Base-by-base conservation (phyloP, 768 basidiomycete genomes). In the Boletellus ananas region DNA sequence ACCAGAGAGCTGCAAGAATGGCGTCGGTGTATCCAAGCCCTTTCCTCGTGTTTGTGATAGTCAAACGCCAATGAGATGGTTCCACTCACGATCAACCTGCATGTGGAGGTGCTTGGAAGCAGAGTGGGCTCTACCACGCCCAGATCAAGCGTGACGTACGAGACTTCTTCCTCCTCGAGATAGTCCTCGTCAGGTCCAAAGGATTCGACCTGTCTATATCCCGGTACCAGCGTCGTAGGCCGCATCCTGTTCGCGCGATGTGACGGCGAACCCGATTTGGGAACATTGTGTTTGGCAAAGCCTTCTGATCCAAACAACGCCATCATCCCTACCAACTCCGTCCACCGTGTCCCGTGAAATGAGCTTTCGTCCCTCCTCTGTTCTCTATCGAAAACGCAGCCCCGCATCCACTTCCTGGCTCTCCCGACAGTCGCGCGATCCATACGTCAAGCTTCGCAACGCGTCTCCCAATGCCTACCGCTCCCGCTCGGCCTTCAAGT, bases 401-500 rank as follows among this genome's bases (percentile, higher is more conserved):
- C 57, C 72, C 3, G 81, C 81, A 0, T 78, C 82, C 0, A 72
- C 65, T 14, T 64, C 72, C 43, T 92, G 90, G 90, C 74, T 91
- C 12, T 66, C 79, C 1, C 75, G 90, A 25, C 90, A 92, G 62
- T 74, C 66, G 42, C 71, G 75, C 12, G 90, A 92, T 60, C 86
- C 85, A 0, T 89, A 82, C 60, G 81, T 91, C 27, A 81, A 80
- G 58, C 68, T 70, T 45, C 81, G 85, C 34, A 66, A 71, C 43
- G 61, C 72, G 0, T 62, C 71, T 21, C 68, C 76, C 8, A 62
- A 65, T 0, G 60, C 74, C 11, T 95, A 83, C 67, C 85, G 93
- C 21, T 85, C 94, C 0, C 83, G 95, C 41, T 87, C 92, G 12
- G 92, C 94, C 4, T 95, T 90, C 76, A 97, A 97, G 71, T 82